Conservation (phyloP, 208 protist species). For the Wallacemonas sp. region DNA sequence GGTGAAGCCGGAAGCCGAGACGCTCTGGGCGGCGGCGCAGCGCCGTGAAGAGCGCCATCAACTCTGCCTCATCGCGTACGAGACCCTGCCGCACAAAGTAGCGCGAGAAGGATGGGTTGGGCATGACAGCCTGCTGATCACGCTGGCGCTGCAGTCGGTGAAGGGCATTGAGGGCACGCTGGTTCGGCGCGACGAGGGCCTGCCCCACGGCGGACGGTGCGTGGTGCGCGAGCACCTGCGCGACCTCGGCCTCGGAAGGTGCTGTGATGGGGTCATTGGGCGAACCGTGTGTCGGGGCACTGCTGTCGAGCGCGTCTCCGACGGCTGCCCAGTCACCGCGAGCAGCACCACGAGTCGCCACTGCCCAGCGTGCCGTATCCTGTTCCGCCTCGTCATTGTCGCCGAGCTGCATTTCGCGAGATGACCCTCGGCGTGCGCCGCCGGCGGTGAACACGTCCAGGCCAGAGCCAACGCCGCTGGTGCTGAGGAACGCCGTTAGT, state of each 20-base stretch:
- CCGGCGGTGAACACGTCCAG: neutral
- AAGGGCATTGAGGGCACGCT: constrained; percentile 22
- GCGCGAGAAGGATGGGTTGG: constrained; percentile 74
- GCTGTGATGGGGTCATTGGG: too few species aligned
- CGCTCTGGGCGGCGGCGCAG: constrained; percentile 48
- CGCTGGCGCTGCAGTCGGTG: constrained; percentile 36
- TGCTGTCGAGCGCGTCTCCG: too few species aligned
- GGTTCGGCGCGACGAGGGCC: constrained; percentile 15
- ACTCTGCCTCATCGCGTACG: constrained; percentile 58
- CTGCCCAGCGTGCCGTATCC: neutral
- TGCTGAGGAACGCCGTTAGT: neutral
- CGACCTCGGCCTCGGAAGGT: constrained; percentile 2
- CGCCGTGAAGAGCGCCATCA: constrained; percentile 55
- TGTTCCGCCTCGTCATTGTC: neutral
- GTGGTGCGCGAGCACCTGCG: constrained; percentile 19
- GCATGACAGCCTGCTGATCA: constrained; percentile 31
- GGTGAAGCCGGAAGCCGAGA: constrained; percentile 62
- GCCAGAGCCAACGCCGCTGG: neutral
- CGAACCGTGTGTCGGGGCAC: neutral
- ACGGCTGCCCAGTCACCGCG: neutral
- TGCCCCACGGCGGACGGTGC: constrained; percentile 8
- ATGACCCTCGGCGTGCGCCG: too few species aligned
- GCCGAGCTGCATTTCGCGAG: neutral
- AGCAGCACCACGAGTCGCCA: neutral
- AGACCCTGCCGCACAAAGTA: constrained; percentile 78